A percentile compares a stretch with the other conserved stretches of the same genome.
phyloP scores from a whole-genome alignment of 1,139 yeast species.

The Geotrichum klebahnii region DNA sequence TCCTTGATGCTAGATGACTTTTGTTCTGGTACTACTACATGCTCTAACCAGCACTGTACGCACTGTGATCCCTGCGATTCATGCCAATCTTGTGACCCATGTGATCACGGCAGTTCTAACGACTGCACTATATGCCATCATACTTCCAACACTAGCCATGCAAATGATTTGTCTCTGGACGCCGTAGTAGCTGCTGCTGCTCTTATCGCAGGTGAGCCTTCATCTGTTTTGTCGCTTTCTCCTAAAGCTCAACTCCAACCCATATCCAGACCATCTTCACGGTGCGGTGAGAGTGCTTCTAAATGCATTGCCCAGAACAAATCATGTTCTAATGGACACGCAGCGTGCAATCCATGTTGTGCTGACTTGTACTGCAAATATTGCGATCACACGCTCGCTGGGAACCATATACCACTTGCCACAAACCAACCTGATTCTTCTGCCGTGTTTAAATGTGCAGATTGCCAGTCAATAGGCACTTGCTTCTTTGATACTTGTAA shows the following conservation, averaged over 20 bases:
- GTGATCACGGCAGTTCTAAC: background rate
- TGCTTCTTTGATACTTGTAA: background rate
- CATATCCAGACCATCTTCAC: no score
- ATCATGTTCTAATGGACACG: no score
- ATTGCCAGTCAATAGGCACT: background rate
- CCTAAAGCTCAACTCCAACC: background rate
- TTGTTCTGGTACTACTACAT: background rate
- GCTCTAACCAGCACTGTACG: constrained; percentile 1
- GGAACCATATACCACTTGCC: no score
- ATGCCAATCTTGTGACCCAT: constrained; percentile 7
- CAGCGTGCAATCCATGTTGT: no score
- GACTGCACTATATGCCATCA: constrained; percentile 5
- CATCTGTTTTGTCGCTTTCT: background rate
- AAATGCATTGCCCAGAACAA: no score
- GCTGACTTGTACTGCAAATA: background rate
- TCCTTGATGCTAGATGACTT: background rate
- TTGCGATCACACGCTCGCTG: background rate
- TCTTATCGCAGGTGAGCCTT: background rate
- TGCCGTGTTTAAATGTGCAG: background rate
- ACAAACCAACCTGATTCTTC: background rate
- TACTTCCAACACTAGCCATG: background rate
- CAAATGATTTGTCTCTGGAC: constrained; percentile 2
- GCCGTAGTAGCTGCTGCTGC: constrained; percentile 9
- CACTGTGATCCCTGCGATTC: constrained; percentile 7
- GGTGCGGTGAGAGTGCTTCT: background rate